Percentiles rank a stretch among this genome's conserved stretches.
phyloP scores from a whole-genome alignment of 768 basidiomycete species.

The Rhodotorula sphaerocarpa region DNA sequence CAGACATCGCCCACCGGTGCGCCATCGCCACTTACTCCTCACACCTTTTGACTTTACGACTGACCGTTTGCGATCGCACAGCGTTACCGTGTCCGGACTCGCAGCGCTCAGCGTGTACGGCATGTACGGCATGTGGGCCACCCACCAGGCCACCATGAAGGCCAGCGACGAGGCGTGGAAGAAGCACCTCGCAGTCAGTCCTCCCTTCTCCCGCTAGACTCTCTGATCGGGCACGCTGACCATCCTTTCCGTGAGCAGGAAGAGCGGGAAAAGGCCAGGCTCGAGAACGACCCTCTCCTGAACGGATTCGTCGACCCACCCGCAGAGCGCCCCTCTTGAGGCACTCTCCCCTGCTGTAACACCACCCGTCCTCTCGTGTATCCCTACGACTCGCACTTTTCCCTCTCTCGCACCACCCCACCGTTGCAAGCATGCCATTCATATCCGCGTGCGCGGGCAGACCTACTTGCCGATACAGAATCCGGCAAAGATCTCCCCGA shows the following conservation, averaged over 20 bases:
- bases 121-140: slow-evolving; percentile 20
- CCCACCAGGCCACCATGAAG: slow-evolving; percentile 24
- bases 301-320: slow-evolving; percentile 25
- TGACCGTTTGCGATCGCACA: neutral
- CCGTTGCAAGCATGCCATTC: neutral
- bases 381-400: neutral
- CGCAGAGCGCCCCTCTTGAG: slow-evolving; percentile 1
- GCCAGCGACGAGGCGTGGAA: slow-evolving; percentile 17
- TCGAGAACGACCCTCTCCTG: slow-evolving; percentile 13
- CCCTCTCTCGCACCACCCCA: neutral
- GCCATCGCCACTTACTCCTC: neutral
- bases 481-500: slow-evolving; percentile 71
- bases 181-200: slow-evolving; percentile 12
- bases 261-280: neutral
- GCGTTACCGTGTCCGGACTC: slow-evolving; percentile 21
- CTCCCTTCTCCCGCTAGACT: neutral
- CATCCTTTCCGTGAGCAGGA: neutral
- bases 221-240: neutral
- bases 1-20: slow-evolving; percentile 30
- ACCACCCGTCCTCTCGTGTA: neutral
- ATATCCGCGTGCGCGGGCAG: neutral
- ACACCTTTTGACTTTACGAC: neutral
- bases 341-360: neutral
- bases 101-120: slow-evolving; percentile 27
- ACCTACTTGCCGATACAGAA: slow-evolving; percentile 79